Percentiles rank a stretch among this genome's conserved stretches.
Conservation (phyloP, 1,139 yeast species). For the Blastobotrys illinoisensis region DNA sequence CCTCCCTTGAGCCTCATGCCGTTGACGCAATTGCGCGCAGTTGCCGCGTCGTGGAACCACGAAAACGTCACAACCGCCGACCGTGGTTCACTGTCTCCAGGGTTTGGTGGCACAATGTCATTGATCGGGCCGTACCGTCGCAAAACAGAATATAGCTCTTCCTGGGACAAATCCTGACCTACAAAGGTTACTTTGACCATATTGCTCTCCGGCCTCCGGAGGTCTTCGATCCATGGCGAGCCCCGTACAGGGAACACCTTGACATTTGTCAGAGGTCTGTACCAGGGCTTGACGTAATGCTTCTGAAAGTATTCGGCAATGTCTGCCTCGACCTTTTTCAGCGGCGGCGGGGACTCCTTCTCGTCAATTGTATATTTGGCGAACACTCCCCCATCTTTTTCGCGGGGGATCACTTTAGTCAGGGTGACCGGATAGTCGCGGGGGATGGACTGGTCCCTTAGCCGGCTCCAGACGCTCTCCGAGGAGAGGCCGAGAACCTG, state of each 20-base stretch:
- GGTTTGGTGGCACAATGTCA: constrained; percentile 60
- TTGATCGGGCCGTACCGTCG: constrained; percentile 81
- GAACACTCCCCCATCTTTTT: constrained; percentile 93
- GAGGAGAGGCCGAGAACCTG: constrained; percentile 12
- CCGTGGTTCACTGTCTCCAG: constrained; percentile 44
- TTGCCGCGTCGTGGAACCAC: constrained; percentile 60
- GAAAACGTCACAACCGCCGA: constrained; percentile 53
- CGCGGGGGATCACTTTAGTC: constrained; percentile 53
- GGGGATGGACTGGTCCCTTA: constrained; percentile 39
- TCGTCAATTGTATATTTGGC: constrained; percentile 48
- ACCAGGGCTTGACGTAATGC: constrained; percentile 15
- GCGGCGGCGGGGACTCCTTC: constrained; percentile 11
- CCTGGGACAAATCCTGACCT: constrained; percentile 74
- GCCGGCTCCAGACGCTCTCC: constrained; percentile 11
- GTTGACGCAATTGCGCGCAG: constrained; percentile 88
- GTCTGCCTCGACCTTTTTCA: constrained; percentile 23
- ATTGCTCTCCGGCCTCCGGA: constrained; percentile 66
- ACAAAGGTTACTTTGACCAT: constrained; percentile 63
- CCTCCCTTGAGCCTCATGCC: constrained; percentile 46
- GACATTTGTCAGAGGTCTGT: constrained; percentile 26
- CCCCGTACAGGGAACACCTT: constrained; percentile 74
- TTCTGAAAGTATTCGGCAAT: constrained; percentile 21
- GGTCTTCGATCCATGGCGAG: constrained; percentile 93
- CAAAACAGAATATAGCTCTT: constrained; percentile 72
- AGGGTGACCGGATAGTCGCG: constrained; percentile 39